phyloP scores from a whole-genome alignment of 1,284 basidiomycete species.

The Porphyrellus sp. region DNA sequence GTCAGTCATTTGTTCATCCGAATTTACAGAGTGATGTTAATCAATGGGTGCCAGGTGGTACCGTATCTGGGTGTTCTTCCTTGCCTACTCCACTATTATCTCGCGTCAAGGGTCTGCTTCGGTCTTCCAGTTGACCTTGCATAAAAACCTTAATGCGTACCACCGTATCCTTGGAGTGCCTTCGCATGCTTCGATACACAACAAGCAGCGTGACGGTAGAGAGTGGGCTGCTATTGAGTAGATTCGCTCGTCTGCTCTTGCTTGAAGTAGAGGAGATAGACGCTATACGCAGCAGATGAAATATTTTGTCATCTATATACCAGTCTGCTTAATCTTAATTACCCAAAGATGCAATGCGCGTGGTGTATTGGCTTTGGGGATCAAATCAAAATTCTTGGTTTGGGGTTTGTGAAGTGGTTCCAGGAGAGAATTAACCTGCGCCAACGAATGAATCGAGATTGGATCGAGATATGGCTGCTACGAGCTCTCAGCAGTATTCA shows the following conservation, averaged over 20 bases:
- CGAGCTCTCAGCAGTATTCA: too few species aligned
- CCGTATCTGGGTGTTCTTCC: conserved; percentile 88
- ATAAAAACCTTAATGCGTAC: conserved; percentile 96
- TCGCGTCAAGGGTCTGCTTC: conserved; percentile 82
- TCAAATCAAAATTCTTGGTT: too few species aligned
- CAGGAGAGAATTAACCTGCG: too few species aligned
- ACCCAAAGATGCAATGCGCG: neutral
- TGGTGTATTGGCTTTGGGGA: too few species aligned
- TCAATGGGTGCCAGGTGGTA: conserved; percentile 53
- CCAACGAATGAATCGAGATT: too few species aligned
- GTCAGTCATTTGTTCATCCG: conserved; percentile 13
- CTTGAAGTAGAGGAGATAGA: neutral
- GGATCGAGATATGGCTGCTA: too few species aligned
- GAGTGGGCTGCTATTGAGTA: conserved; percentile 32
- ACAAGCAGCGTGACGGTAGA: conserved; percentile 38
- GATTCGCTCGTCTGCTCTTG: neutral
- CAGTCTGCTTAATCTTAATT: conserved; percentile 32
- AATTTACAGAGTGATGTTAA: neutral
- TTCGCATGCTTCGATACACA: conserved; percentile 73
- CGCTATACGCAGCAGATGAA: conserved; percentile 15
- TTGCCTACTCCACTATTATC: conserved; percentile 76
- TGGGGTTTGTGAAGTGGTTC: too few species aligned
- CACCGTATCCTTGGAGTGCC: conserved; percentile 80
- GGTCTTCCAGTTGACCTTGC: conserved; percentile 93
- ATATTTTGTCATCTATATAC: conserved; percentile 22